phyloP scores from a whole-genome alignment of 306 rosid genomes.

The Vicia villosa region DNA sequence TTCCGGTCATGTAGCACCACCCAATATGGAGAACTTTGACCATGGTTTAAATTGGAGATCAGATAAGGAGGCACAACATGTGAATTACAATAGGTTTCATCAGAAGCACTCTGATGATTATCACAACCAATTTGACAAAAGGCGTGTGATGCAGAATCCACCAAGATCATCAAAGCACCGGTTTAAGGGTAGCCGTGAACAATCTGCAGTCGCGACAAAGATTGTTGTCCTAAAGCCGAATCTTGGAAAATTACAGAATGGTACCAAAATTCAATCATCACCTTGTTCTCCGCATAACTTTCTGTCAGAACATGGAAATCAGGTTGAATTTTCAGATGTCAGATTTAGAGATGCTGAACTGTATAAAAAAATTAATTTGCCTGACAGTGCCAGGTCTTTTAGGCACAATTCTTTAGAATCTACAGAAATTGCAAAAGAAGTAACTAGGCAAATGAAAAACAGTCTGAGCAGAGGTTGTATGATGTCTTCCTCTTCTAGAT shows the following conservation, averaged over 20 bases:
- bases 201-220: slow-evolving; percentile 62
- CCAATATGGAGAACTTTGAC: slow-evolving; percentile 48
- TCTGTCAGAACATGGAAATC: slow-evolving; percentile 52
- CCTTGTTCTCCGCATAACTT: slow-evolving; percentile 66
- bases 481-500: slow-evolving; percentile 52
- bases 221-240: slow-evolving; percentile 95
- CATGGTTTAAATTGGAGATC: slow-evolving; percentile 50
- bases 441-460: slow-evolving; percentile 74
- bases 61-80: slow-evolving; percentile 45
- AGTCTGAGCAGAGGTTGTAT: slow-evolving; percentile 44
- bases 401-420: slow-evolving; percentile 71
- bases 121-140: slow-evolving; percentile 50
- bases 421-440: slow-evolving; percentile 76
- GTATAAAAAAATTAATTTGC: slow-evolving; percentile 41
- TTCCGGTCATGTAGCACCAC: slow-evolving; percentile 45
- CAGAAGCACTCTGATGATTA: slow-evolving; percentile 50
- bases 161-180: slow-evolving; percentile 51
- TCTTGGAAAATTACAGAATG: slow-evolving; percentile 63
- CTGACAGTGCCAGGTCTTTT: slow-evolving; percentile 44
- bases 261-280: slow-evolving; percentile 45
- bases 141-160: slow-evolving; percentile 44
- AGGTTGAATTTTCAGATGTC: slow-evolving; percentile 44
- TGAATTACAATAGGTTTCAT: slow-evolving; percentile 49
- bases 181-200: slow-evolving; percentile 45
- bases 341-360: slow-evolving; percentile 52